Conservation (phyloP, 768 basidiomycete genomes). For the Lactifluus rugatus region DNA sequence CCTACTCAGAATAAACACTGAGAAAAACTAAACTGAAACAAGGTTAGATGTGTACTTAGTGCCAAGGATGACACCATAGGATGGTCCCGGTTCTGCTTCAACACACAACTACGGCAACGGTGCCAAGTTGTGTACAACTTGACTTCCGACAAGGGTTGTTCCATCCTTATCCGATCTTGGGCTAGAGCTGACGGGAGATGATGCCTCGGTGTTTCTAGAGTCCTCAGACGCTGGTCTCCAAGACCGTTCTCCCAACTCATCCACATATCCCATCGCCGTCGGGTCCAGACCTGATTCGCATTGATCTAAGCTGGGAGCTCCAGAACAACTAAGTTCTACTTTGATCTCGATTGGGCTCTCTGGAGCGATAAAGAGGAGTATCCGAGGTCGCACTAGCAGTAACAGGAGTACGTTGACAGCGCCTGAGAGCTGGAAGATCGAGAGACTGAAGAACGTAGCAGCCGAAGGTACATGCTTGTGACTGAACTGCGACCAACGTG, state of each 20-base stretch:
- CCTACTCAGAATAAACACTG: too few species aligned
- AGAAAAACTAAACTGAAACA: too few species aligned
- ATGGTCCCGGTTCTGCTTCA: too few species aligned
- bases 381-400: slow-evolving; percentile 29
- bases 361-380: slow-evolving; percentile 25
- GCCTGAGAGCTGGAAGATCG: slow-evolving; percentile 32
- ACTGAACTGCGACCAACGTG: slow-evolving; percentile 31
- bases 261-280: background rate
- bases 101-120: too few species aligned
- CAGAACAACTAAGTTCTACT: background rate
- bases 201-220: background rate
- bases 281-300: background rate
- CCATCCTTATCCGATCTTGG: background rate
- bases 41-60: too few species aligned
- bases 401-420: slow-evolving; percentile 34
- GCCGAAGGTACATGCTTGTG: slow-evolving; percentile 22
- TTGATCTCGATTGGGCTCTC: background rate
- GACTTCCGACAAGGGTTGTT: background rate
- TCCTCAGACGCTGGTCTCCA: background rate
- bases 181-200: background rate
- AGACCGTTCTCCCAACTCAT: background rate
- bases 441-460: slow-evolving; percentile 27
- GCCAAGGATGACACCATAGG: too few species aligned
- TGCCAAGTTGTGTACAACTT: background rate
- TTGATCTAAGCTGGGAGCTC: background rate